These are phyloP conservation scores for Botrytis hyacinthi DNA, from an alignment of 2,329 filamentous ascomycete genomes.

Conservation along the genomic window DNA sequence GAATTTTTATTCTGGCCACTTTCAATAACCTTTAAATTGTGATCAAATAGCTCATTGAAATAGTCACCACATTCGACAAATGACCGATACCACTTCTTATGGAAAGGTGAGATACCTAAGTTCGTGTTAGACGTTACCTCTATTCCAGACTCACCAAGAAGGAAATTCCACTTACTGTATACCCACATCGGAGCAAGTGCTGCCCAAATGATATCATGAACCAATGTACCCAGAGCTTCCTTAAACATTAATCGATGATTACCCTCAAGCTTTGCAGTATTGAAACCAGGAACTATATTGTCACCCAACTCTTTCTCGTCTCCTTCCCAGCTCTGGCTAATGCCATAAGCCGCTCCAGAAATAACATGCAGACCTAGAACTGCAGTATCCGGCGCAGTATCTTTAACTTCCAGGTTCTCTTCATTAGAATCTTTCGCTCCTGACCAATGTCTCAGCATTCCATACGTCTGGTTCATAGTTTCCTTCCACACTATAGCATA, in stretches of 20 bases:
- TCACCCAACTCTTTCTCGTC: conserved; percentile 46
- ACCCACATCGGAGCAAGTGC: conserved; percentile 1
- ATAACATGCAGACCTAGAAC: conserved; percentile 57
- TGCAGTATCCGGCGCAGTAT: conserved; percentile 65
- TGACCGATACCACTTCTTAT: not conserved
- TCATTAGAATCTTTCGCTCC: conserved; percentile 52
- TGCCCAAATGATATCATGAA: not conserved
- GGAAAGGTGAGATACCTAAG: not conserved
- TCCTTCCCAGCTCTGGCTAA: conserved; percentile 58
- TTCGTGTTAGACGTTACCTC: not conserved
- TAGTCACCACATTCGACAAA: not conserved
- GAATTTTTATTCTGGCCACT: conserved; percentile 39
- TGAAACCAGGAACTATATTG: not conserved
- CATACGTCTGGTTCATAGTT: conserved; percentile 59
- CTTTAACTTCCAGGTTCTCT: conserved; percentile 49
- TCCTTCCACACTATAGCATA: conserved; percentile 65
- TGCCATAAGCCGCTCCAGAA: conserved; percentile 69
- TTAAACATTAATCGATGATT: not conserved
- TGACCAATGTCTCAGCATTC: conserved; percentile 48
- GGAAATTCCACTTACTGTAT: not conserved
- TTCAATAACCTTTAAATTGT: conserved; percentile 24
- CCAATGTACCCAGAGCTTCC: not conserved
- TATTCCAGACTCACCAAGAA: not conserved
- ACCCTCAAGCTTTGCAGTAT: conserved; percentile 38
- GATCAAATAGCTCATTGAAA: not conserved